phyloP scores from a whole-genome alignment of 768 basidiomycete species.

The Cyclocybe aegerita region DNA sequence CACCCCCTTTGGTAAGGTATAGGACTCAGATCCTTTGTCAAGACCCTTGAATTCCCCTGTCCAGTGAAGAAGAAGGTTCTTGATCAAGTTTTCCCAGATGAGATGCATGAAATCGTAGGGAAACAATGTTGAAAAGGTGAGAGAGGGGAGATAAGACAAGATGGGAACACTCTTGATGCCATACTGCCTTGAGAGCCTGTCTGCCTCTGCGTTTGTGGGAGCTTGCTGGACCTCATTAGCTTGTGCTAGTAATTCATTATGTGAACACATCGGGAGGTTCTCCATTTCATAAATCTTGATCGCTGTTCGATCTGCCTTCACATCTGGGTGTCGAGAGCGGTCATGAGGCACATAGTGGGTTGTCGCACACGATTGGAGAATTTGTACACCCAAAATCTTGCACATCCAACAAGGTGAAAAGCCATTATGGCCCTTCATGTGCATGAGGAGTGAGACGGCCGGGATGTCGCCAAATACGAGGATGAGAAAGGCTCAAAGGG shows the following conservation, averaged over 20 bases:
- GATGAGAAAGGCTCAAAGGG: slow-evolving; percentile 17
- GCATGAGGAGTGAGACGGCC: slow-evolving; percentile 19
- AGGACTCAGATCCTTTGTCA: slow-evolving; percentile 26
- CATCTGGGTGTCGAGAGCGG: slow-evolving; percentile 2
- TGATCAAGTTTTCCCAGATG: slow-evolving; percentile 36
- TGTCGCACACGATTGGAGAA: slow-evolving; percentile 1
- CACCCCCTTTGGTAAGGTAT: slow-evolving; percentile 24
- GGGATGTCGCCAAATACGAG: slow-evolving; percentile 20
- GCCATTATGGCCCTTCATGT: slow-evolving; percentile 40
- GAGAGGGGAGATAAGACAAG: slow-evolving; percentile 27
- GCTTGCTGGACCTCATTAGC: slow-evolving; percentile 6
- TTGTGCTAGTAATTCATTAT: slow-evolving; percentile 12
- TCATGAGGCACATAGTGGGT: slow-evolving; percentile 23
- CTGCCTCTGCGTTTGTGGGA: slow-evolving; percentile 11
- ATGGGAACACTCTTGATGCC: slow-evolving; percentile 37
- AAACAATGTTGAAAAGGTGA: slow-evolving; percentile 35
- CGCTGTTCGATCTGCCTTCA: not conserved
- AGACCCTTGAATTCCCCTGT: slow-evolving; percentile 41
- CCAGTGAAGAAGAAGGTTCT: slow-evolving; percentile 29
- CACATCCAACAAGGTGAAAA: slow-evolving; percentile 34
- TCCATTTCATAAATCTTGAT: slow-evolving; percentile 13
- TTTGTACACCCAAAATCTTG: slow-evolving; percentile 23
- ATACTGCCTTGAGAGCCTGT: slow-evolving; percentile 16
- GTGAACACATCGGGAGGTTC: slow-evolving; percentile 14
- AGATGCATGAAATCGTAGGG: slow-evolving; percentile 52